These are phyloP conservation scores for Rickenella mellea DNA, from an alignment of 768 basidiomycete species.

Conservation along the genomic window DNA sequence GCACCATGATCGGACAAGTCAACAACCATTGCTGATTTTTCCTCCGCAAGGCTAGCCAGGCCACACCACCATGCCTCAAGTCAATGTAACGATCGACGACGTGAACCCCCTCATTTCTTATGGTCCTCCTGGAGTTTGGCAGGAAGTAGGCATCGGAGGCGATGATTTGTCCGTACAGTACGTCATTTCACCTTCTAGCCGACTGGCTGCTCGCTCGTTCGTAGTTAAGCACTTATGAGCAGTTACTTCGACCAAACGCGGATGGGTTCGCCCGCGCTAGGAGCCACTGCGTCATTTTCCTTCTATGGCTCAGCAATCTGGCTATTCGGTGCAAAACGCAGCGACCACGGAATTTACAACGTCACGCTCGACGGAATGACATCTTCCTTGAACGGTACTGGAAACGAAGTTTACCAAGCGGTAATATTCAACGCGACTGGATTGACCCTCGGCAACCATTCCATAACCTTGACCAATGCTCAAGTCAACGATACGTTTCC, in stretches of 20 bases:
- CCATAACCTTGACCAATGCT: slow-evolving; percentile 25
- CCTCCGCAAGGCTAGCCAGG: no score
- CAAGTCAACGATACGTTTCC: slow-evolving; percentile 8
- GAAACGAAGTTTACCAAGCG: slow-evolving; percentile 25
- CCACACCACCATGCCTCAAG: slow-evolving; percentile 16
- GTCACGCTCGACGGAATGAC: slow-evolving; percentile 29
- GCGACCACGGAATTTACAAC: slow-evolving; percentile 35
- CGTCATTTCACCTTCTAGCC: no score
- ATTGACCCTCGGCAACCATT: slow-evolving; percentile 26
- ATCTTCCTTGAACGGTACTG: slow-evolving; percentile 21
- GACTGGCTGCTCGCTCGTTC: no score
- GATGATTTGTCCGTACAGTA: no score
- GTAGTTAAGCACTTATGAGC: no score
- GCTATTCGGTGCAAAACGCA: slow-evolving; percentile 40
- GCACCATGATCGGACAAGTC: no score
- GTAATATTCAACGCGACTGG: slow-evolving; percentile 27
- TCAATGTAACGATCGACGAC: slow-evolving; percentile 26
- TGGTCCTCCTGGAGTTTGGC: slow-evolving; percentile 14
- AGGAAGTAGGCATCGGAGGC: no score
- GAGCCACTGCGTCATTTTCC: slow-evolving; percentile 26
- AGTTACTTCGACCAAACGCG: no score
- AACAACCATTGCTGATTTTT: no score
- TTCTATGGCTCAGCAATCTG: slow-evolving; percentile 43
- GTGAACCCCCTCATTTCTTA: slow-evolving; percentile 22
- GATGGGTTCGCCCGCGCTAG: no score